Base-by-base conservation (phyloP, 495 filamentous ascomycete genomes). In the Friedmanniomyces simplex region DNA sequence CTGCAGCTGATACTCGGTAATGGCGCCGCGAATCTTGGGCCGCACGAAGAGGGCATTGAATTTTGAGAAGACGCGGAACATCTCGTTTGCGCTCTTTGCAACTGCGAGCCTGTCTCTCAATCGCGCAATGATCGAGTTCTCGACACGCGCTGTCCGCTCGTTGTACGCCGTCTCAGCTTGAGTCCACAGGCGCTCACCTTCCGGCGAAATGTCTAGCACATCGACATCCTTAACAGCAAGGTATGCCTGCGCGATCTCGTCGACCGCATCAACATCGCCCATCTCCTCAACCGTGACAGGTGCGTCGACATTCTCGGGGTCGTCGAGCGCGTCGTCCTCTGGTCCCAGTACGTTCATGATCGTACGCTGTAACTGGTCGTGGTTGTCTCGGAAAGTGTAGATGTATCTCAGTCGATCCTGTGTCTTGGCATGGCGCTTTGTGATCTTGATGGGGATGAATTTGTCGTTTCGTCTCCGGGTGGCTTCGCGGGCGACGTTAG, bases 41-140 rank as follows among this genome's bases (percentile, higher is more conserved):
- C 93, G 82, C 49, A 99, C 90, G 66, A 99, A 91, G 49, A 99
- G 84, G 26, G 93, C 94, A 66, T 99, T 99, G 78, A 99, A 99
- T 67, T 96, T 96, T 20, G 93, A 99, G 68, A 97, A 97, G 47
- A 99, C 93, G 37, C 94, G 87, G 69, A 99, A 99, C 93, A 97
- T 99, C 68, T 97, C 93, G 68, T 94, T 97, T 21, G 93, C 93
- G 52, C 84, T 91, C 76, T 91, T 97, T 13, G 93, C 90, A 2
- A 88, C 96, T 1, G 91, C 93, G 51, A 99, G 76, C 42, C 93
- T 86, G 72, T 99, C 93, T 64, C 94, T 79, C 11, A 99, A 74
- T 36, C 91, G 82, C 55, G 93, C 89, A 68, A 99, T 99, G 68
- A 99, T 99, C 12, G 94, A 96, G 68, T 97, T 99, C 68, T 99